Percentiles rank a stretch among this genome's conserved stretches.
Evolutionary conservation across 2,329 filamentous ascomycete species (phyloP).

Genomic region (Fusarium nelsonii): DNA sequence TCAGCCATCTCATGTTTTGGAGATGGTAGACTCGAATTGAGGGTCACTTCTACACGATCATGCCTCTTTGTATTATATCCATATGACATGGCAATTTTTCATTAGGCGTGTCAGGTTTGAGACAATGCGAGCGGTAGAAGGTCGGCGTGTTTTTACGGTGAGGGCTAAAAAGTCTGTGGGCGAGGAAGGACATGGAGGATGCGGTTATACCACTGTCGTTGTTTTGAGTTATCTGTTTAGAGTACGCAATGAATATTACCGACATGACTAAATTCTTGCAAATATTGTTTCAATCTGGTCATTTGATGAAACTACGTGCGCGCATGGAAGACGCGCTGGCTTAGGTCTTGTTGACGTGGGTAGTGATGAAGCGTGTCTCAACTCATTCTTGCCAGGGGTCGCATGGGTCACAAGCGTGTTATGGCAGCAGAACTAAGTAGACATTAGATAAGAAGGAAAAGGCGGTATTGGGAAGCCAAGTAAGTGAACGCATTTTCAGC

Average conservation of each 20-base stretch:
- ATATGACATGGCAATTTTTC: conserved; percentile 38
- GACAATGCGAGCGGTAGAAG: conserved; percentile 33
- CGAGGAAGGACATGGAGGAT: conserved; percentile 26
- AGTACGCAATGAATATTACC: conserved; percentile 23
- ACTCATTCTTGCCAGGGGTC: conserved; percentile 36
- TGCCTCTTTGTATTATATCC: conserved; percentile 45
- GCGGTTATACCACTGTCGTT: conserved; percentile 45
- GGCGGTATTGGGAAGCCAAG: not conserved
- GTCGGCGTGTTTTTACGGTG: conserved; percentile 29
- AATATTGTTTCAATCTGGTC: not conserved
- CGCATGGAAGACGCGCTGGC: conserved; percentile 29
- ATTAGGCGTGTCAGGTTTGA: conserved; percentile 35
- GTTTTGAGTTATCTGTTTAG: conserved; percentile 31
- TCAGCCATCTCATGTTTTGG: conserved; percentile 40
- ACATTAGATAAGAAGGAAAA: conserved; percentile 3
- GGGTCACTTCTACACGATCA: conserved; percentile 39
- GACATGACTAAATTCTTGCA: not conserved
- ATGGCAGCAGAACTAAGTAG: conserved; percentile 2
- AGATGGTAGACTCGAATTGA: conserved; percentile 35
- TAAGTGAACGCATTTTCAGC: not conserved
- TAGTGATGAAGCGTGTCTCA: conserved; percentile 40
- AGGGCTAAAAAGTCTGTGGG: conserved; percentile 35
- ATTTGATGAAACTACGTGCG: conserved; percentile 14
- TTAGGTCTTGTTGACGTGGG: conserved; percentile 47
- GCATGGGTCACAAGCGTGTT: conserved; percentile 36